These are phyloP conservation scores for Setomelanomma holmii DNA, from an alignment of 2,329 filamentous ascomycete species.

Conservation along the genomic window DNA sequence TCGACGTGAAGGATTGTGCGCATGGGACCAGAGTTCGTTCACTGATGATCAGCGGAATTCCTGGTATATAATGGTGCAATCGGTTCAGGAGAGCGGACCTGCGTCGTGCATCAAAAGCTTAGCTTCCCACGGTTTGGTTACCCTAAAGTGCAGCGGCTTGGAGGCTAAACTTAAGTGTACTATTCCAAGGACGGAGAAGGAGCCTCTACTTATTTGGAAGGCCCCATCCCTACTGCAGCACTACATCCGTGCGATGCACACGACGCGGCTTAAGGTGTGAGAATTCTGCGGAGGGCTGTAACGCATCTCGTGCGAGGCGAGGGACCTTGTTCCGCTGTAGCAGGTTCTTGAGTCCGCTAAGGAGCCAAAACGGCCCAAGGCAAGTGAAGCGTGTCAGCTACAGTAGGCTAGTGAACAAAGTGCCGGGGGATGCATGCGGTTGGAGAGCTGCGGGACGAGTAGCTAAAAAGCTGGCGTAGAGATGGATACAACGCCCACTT, in stretches of 20 bases:
- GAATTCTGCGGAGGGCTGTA: background rate
- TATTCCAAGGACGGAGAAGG: background rate
- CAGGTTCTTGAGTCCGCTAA: background rate
- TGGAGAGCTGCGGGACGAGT: background rate
- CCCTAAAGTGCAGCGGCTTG: background rate
- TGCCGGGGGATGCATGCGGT: background rate
- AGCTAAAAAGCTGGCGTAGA: background rate
- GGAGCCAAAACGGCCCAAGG: background rate
- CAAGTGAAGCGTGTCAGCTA: background rate
- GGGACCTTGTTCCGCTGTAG: background rate
- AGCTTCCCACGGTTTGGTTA: background rate
- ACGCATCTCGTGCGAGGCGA: background rate
- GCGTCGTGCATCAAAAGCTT: background rate
- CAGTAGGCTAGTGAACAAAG: background rate
- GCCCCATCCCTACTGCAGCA: background rate
- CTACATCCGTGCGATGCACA: background rate
- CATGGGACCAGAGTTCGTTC: background rate
- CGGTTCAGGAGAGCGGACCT: background rate
- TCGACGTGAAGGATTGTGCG: background rate
- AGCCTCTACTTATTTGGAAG: background rate
- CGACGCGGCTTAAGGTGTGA: background rate
- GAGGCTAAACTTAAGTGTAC: background rate
- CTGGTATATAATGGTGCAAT: background rate
- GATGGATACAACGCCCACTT: background rate
- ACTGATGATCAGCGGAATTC: background rate